Evolutionary conservation across 306 rosid genomes (phyloP).

Genomic region (Prunus armeniaca): DNA sequence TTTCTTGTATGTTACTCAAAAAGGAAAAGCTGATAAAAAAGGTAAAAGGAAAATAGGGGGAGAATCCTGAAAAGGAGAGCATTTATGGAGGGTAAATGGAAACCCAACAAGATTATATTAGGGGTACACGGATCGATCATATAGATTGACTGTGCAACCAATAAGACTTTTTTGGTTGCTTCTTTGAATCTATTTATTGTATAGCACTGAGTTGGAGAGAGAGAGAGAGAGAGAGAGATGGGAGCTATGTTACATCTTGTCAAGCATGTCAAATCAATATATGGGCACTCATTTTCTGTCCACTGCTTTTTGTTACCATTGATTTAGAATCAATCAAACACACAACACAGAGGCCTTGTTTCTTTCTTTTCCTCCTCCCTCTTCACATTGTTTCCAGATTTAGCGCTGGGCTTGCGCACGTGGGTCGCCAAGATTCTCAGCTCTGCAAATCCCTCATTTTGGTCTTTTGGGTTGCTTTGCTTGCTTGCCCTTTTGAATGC

Average conservation of each 20-base stretch:
- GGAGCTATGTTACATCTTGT: slow-evolving; percentile 28
- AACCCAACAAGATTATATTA: neutral
- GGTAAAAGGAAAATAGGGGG: neutral
- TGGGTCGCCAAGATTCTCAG: slow-evolving; percentile 15
- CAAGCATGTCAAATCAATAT: slow-evolving; percentile 25
- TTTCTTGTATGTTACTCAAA: too few relatives aligned
- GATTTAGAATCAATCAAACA: slow-evolving; percentile 10
- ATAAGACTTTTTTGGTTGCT: neutral
- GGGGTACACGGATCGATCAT: neutral
- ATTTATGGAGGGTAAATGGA: neutral
- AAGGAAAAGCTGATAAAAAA: neutral
- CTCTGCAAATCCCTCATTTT: slow-evolving; percentile 5
- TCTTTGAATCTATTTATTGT: slow-evolving; percentile 17
- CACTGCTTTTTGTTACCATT: slow-evolving; percentile 18
- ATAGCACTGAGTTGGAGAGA: slow-evolving; percentile 9
- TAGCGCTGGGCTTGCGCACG: slow-evolving; percentile 4
- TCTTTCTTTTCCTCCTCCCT: neutral
- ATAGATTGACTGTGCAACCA: neutral
- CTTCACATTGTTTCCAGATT: slow-evolving; percentile 19
- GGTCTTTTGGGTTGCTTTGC: neutral
- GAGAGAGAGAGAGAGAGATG: neutral
- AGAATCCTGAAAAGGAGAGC: slow-evolving; percentile 11
- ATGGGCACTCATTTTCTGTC: slow-evolving; percentile 11
- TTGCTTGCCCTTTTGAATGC: neutral
- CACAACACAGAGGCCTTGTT: neutral